Percentiles rank a stretch among this genome's conserved stretches.
These are phyloP conservation scores for Pichia sp. DNA, from an alignment of 1,139 yeast species.

Conservation along the genomic window DNA sequence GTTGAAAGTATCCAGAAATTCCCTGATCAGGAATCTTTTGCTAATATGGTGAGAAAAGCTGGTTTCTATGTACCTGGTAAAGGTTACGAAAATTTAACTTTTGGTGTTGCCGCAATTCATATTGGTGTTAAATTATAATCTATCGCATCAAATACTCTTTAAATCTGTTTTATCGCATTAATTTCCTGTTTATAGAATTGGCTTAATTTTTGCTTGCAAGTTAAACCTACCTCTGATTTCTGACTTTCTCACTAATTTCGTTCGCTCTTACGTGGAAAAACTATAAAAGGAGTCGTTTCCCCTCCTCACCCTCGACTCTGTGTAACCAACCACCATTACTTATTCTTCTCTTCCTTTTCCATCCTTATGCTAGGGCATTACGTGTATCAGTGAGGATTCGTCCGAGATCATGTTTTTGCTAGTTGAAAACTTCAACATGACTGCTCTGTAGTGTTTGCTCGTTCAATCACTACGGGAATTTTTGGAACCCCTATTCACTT, in stretches of 20 bases:
- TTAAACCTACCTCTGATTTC: no score
- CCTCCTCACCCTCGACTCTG: no score
- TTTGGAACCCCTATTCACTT: conserved; percentile 45
- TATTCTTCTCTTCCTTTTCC: conserved; percentile 9
- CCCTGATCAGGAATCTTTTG: conserved; percentile 89
- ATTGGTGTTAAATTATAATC: conserved; percentile 75
- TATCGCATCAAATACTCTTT: neutral
- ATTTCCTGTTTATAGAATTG: no score
- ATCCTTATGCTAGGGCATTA: conserved; percentile 99
- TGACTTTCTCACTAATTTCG: no score
- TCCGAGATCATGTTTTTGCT: conserved; percentile 99
- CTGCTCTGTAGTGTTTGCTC: conserved; percentile 67
- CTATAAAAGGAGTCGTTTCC: conserved; percentile 6
- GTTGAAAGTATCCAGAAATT: conserved; percentile 90
- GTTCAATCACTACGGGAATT: conserved; percentile 55
- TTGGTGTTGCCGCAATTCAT: conserved; percentile 94
- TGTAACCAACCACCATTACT: neutral
- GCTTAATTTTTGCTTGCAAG: no score
- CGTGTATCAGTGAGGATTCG: conserved; percentile 99
- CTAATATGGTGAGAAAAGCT: conserved; percentile 86
- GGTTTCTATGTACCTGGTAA: conserved; percentile 86
- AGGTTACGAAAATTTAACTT: conserved; percentile 93
- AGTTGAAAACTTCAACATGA: conserved; percentile 99
- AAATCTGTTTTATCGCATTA: neutral
- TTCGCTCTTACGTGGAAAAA: neutral